A percentile compares a stretch with the other conserved stretches of the same genome.
These are phyloP conservation scores for Wickerhamomyces sp. DNA, from an alignment of 1,139 yeast genomes.

Conservation along the genomic window DNA sequence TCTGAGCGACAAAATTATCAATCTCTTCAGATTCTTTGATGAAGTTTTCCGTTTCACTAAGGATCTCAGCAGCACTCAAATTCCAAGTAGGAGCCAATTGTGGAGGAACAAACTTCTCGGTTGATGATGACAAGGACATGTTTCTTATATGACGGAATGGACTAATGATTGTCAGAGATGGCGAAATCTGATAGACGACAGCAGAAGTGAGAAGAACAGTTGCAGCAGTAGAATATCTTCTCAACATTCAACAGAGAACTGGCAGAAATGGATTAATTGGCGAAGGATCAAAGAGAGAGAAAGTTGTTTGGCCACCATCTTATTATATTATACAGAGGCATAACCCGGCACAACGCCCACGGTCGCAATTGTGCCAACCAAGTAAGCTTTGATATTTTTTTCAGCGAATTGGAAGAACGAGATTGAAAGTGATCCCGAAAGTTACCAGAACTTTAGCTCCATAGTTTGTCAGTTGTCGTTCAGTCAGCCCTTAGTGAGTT, in stretches of 20 bases:
- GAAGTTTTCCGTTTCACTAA: slow-evolving; percentile 38
- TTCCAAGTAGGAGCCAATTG: slow-evolving; percentile 59
- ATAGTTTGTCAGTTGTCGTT: neutral
- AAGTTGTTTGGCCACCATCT: too few species aligned
- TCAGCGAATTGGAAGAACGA: neutral
- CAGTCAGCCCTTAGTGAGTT: neutral
- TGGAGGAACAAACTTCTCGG: slow-evolving; percentile 26
- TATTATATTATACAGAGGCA: too few species aligned
- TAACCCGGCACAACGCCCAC: too few species aligned
- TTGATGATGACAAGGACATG: neutral
- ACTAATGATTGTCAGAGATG: neutral
- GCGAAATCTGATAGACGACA: neutral
- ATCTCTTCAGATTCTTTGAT: slow-evolving; percentile 40
- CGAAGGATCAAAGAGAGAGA: too few species aligned
- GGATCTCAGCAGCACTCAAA: slow-evolving; percentile 49
- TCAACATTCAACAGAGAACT: neutral
- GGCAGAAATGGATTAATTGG: neutral
- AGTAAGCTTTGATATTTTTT: neutral
- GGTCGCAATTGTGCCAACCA: neutral
- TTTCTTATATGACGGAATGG: neutral
- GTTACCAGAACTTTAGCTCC: neutral
- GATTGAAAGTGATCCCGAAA: neutral
- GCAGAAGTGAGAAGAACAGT: slow-evolving; percentile 1
- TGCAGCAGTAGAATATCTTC: neutral
- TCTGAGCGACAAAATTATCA: slow-evolving; percentile 50